Evolutionary conservation across 2,329 filamentous ascomycete genomes (phyloP), one percentile per base, ranked within the genome.

Genomic region (Dryadomyces sulphureus): DNA sequence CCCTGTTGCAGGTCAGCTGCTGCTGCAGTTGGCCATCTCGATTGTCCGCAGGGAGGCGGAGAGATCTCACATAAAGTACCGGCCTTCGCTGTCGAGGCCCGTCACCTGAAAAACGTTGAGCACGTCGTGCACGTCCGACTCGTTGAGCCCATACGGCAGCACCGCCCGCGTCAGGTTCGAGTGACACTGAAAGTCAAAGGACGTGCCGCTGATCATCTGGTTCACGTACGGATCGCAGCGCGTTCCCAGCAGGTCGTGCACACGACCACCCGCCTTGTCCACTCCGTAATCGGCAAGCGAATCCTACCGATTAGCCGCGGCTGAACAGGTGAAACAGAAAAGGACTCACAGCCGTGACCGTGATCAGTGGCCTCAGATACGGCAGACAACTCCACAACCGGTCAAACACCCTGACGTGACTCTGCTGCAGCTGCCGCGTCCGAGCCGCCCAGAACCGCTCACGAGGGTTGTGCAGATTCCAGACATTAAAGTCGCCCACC

Each of bases 81-180:
- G 72, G 0, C 83, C 84, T 49, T 80, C 56, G 45, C 73, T 67
- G 55, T 92, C 81, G 41, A 92, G 59, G 0, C 85, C 84, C 0
- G 86, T 92, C 7, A 89, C 84, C 60, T 93, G 86, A 58, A 93
- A 92, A 3, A 93, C 68, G 56, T 93, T 93, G 45, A 93, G 69
- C 0, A 93, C 85, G 59, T 93, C 85, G 56, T 93, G 86, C 1
- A 92, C 77, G 57, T 92, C 84, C 25, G 68, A 66, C 61, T 92
- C 86, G 5, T 67, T 71, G 38, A 92, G 60, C 0, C 84, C 83
- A 50, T 69, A 79, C 0, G 80, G 79, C 1, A 79, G 50, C 2
- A 92, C 75, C 0, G 86, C 82, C 4, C 86, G 75, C 1, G 76
- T 77, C 11, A 93, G 71, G 59, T 93, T 93, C 2, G 81, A 86